A percentile compares a stretch with the other conserved stretches of the same genome.
Conservation (phyloP, 2,329 filamentous ascomycete species). For the Neocatenulostroma microsporum region DNA sequence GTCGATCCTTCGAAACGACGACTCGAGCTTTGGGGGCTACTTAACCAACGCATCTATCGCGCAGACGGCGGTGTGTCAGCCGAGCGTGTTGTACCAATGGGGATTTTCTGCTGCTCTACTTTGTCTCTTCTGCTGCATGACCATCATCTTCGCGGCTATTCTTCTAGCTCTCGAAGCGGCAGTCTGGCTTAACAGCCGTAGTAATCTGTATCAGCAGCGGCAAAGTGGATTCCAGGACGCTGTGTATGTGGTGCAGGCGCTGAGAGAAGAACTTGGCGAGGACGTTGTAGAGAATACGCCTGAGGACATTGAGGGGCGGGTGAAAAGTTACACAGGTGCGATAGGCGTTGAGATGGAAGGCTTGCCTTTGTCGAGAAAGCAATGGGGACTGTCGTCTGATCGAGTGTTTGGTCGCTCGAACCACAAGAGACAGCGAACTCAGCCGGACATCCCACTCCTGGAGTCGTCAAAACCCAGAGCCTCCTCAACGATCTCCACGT, state of each 20-base stretch:
- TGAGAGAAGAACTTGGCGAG: constrained; percentile 3
- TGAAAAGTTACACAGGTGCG: constrained; percentile 1
- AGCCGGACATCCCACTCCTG: no score
- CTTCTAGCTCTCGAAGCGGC: not conserved
- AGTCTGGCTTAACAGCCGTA: constrained; percentile 1
- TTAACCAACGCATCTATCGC: constrained; percentile 3
- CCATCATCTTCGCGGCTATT: not conserved
- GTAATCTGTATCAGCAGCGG: not conserved
- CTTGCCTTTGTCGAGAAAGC: not conserved
- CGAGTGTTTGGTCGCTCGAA: no score
- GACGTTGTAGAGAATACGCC: not conserved
- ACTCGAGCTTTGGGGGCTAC: not conserved
- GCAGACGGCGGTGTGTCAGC: not conserved
- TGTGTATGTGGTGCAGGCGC: constrained; percentile 1
- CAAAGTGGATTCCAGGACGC: not conserved
- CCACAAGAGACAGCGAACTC: no score
- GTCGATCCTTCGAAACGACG: not conserved
- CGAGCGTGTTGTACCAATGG: not conserved
- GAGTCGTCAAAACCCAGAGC: no score
- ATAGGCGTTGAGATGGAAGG: not conserved
- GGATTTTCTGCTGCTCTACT: constrained; percentile 1
- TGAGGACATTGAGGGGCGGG: not conserved
- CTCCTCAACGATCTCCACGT: no score
- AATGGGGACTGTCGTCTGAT: not conserved
- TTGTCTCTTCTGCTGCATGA: constrained; percentile 1